These are phyloP conservation scores for Starmerella apis DNA, from an alignment of 805 yeast genomes.

Conservation along the genomic window DNA sequence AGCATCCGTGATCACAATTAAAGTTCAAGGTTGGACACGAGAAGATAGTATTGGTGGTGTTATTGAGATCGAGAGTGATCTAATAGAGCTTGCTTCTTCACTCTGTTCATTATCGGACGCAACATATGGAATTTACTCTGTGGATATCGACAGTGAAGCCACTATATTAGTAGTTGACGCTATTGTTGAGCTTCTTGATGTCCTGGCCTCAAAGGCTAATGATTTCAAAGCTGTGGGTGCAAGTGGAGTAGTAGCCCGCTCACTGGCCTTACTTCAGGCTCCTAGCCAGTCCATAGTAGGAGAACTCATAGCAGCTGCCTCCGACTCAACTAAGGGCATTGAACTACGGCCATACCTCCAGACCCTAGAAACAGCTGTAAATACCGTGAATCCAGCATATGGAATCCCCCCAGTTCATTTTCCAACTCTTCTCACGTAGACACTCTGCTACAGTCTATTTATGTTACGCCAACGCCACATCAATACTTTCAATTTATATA, in stretches of 20 bases:
- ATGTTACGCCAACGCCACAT: too few species aligned
- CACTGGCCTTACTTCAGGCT: background rate
- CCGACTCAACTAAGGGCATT: background rate
- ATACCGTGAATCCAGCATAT: slow-evolving; percentile 5
- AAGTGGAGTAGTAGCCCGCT: background rate
- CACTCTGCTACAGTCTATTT: background rate
- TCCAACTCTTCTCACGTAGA: slow-evolving; percentile 4
- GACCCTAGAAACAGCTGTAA: background rate
- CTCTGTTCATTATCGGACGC: background rate
- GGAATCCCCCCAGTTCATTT: slow-evolving; percentile 4
- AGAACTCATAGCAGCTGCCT: background rate
- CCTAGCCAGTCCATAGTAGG: slow-evolving; percentile 4
- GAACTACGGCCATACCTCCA: slow-evolving; percentile 2
- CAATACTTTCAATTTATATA: too few species aligned
- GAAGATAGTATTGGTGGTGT: background rate
- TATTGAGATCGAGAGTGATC: background rate
- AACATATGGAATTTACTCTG: background rate
- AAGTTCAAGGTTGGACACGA: background rate
- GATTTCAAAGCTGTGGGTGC: slow-evolving; percentile 1
- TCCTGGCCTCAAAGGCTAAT: background rate
- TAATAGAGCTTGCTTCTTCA: background rate
- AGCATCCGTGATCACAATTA: background rate
- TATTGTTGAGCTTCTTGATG: background rate
- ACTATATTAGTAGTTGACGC: background rate
- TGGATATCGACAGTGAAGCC: background rate